Evolutionary conservation across 73 alveolate genomes (phyloP), one percentile per base, ranked within the genome.

Genomic region (Paraurostyla sp.): DNA sequence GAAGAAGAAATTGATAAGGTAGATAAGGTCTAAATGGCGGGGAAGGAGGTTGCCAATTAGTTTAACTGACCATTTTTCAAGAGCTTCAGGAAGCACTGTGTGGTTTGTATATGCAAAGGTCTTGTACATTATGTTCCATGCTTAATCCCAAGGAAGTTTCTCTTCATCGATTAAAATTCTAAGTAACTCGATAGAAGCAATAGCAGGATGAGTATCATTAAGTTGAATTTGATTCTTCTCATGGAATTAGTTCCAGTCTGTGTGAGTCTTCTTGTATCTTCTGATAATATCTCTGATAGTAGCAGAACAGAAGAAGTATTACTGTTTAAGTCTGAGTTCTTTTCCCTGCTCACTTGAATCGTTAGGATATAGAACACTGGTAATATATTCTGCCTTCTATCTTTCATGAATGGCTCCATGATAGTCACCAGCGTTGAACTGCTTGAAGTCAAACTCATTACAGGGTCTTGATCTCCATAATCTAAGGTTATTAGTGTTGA

Each of bases 291-390:
- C 99, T 89, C 96, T 95, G 56, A 98, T 78, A 9, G 99, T 92
- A 0, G 99, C 99, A 58, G 99, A 89, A 43, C 98, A 98, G 94
- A 98, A 97, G 98, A 98, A 98, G 94, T 98, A 98, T 93, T 98
- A 97, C 91, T 98, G 98, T 85, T 97, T 98, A 59, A 98, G 94
- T 78, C 99, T 96, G 15, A 98, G 94, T 91, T 98, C 99, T 91
- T 97, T 98, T 23, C 99, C 99, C 23, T 92, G 94, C 62, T 87
- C 92, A 46, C 98, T 91, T 30, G 87, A 65, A 84, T 96, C 99
- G 80, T 98, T 98, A 54, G 99, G 99, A 91, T 98, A 98, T 52
- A 98, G 97, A 42, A 98, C 99, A n/a, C 99, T 94, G 25, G 99
- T 97, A 65, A 98, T 95, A 80, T 95, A 98, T 76, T 95, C 99